Percentiles rank a stretch among this genome's conserved stretches.
Evolutionary conservation across 2,329 filamentous ascomycete genomes (phyloP).

Genomic region (Sclerotinia spermophila): DNA sequence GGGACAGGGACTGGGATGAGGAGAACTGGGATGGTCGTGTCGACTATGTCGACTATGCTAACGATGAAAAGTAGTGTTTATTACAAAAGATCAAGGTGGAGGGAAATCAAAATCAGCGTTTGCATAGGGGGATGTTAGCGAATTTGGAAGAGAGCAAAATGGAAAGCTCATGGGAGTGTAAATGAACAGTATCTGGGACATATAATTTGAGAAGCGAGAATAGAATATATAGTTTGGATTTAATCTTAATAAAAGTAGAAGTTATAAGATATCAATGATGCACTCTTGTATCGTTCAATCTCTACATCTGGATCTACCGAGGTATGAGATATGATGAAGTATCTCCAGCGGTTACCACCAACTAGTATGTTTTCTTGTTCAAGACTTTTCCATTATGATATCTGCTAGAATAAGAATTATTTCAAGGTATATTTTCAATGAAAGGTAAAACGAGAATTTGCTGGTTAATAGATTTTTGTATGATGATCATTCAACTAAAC

Average conservation of each 20-base stretch:
- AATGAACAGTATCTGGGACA: background rate
- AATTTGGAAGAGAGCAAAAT: background rate
- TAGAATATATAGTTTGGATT: background rate
- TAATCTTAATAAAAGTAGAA: background rate
- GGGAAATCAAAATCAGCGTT: background rate
- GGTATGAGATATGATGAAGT: background rate
- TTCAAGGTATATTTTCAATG: background rate
- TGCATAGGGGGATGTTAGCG: background rate
- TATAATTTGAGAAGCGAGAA: background rate
- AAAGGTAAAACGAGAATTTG: background rate
- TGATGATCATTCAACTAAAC: background rate
- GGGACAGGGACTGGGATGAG: background rate
- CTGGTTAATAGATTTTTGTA: background rate
- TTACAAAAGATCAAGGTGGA: background rate
- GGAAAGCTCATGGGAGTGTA: background rate
- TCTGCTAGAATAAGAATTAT: background rate
- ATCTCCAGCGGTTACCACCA: background rate
- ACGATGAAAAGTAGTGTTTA: background rate
- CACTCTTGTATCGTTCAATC: background rate
- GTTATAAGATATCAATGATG: background rate
- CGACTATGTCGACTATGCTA: background rate
- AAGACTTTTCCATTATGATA: background rate
- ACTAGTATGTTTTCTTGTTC: background rate
- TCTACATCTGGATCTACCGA: background rate
- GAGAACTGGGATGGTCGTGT: background rate